Conservation (phyloP, 345 rosid species). For the Carallia brachiata region DNA sequence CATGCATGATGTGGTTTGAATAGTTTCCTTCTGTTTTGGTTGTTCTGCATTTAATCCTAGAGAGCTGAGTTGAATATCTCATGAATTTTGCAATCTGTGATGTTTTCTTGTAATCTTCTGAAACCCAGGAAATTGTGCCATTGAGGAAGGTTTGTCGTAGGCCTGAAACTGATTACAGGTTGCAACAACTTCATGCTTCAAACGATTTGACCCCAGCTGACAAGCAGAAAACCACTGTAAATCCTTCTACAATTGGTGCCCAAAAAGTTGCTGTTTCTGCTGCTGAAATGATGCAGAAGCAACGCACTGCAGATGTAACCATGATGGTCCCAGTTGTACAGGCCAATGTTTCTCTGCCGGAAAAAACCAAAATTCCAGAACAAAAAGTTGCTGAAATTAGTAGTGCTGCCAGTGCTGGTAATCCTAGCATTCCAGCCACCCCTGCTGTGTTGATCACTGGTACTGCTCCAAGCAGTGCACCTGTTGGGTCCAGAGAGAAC, state of each 20-base stretch:
- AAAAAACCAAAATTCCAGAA: constrained; percentile 4
- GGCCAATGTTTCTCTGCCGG: constrained; percentile 17
- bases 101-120: neutral
- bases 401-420: constrained; percentile 14
- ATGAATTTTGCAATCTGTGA: neutral
- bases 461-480: constrained; percentile 12
- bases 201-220: constrained; percentile 38
- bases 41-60: too few species aligned
- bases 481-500: constrained; percentile 10
- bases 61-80: neutral
- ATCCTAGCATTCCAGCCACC: constrained; percentile 6
- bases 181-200: constrained; percentile 86
- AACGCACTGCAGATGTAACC: constrained; percentile 12
- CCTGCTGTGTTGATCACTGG: constrained; percentile 1
- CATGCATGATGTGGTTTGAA: too few species aligned
- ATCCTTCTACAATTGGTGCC: constrained; percentile 20
- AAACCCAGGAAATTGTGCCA: constrained; percentile 91
- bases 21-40: too few species aligned
- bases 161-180: constrained; percentile 97
- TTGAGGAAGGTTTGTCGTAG: constrained; percentile 90
- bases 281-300: constrained; percentile 39
- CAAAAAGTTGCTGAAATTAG: constrained; percentile 15
- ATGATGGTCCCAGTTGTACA: constrained; percentile 4
- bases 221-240: constrained; percentile 32
- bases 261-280: constrained; percentile 21